Evolutionary conservation across 768 basidiomycete species (phyloP), one percentile per base, ranked within the genome.

Genomic region (Cystobasidium ongulense): DNA sequence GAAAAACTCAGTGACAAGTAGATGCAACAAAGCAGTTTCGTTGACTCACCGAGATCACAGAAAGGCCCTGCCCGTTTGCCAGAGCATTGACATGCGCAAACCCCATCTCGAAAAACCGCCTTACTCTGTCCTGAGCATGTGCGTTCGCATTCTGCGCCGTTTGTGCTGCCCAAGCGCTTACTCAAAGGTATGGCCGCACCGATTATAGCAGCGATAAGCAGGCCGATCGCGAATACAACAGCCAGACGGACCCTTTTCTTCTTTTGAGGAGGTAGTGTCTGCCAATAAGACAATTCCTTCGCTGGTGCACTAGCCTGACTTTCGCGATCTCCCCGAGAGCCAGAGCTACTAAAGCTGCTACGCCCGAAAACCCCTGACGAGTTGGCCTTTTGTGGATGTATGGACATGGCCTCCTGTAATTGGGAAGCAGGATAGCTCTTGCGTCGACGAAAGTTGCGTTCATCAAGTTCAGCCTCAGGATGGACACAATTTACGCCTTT

Each of bases 1-100:
- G 10, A 54, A 33, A 13, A 13, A 13, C 23, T 59, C 57, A 29
- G 57, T 31, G 8, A 5, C 21, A 35, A 38, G 29, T 33, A 15
- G 10, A 53, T 10, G 43, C 33, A 36, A 21, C 43, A 25, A 53
- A 7, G 10, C 52, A 27, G 3, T 29, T 31, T 13, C 17, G 21
- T 38, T 13, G 15, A 64, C 65, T 18, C 33, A 52, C 65, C 65
- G 35, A 71, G 53, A 25, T 71, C 50, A 29, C 68, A 71, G 68
- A 31, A 71, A 1, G 68, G 23, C 2, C 68, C 68, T 27, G 41
- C 41, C 31, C 36, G 38, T 15, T 27, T 4, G 13, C 33, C 29
- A 2, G 27, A 46, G 39, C 68, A 71, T n/a, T 33, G 25, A 52
- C 68, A 71, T 18, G 53, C n/a, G 25, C 68, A 71, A 13, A 23